Percentiles rank a stretch among this genome's conserved stretches.
Conservation (phyloP, 306 rosid species). For the Alnus rubra region DNA sequence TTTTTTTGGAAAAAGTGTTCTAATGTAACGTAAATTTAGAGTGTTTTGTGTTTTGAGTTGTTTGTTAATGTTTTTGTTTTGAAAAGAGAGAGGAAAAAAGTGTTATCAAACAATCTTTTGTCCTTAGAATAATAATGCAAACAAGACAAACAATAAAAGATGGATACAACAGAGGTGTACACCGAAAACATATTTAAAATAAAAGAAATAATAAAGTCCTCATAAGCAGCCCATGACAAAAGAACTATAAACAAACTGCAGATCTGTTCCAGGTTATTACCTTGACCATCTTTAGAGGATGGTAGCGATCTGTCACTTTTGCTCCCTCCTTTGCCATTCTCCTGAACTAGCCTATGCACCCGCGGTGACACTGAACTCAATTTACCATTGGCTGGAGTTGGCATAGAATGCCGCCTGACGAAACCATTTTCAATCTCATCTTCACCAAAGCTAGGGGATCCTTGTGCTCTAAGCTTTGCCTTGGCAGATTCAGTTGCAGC, state of each 20-base stretch:
- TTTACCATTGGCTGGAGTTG: constrained; percentile 39
- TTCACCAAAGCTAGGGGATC: constrained; percentile 40
- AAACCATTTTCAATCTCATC: constrained; percentile 38
- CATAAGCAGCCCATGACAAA: constrained; percentile 10
- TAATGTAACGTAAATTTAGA: too few species aligned
- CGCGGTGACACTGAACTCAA: constrained; percentile 46
- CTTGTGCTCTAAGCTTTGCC: constrained; percentile 57
- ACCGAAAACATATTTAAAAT: neutral
- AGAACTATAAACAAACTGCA: constrained; percentile 11
- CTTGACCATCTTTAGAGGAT: constrained; percentile 51
- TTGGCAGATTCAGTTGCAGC: constrained; percentile 65
- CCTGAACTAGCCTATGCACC: constrained; percentile 31
- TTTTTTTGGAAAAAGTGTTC: too few species aligned
- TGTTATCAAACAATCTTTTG: neutral
- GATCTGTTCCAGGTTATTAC: constrained; percentile 28
- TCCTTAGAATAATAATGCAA: neutral
- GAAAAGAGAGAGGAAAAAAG: too few species aligned
- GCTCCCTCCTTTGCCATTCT: constrained; percentile 40
- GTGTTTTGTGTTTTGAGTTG: too few species aligned
- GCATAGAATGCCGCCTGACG: constrained; percentile 55
- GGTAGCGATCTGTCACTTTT: constrained; percentile 40
- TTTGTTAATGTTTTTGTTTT: too few species aligned
- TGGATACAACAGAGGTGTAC: neutral
- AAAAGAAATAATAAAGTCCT: neutral
- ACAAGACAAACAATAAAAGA: neutral